These are phyloP conservation scores for Neurospora pannonica DNA, from an alignment of 495 filamentous ascomycete genomes.

Conservation along the genomic window DNA sequence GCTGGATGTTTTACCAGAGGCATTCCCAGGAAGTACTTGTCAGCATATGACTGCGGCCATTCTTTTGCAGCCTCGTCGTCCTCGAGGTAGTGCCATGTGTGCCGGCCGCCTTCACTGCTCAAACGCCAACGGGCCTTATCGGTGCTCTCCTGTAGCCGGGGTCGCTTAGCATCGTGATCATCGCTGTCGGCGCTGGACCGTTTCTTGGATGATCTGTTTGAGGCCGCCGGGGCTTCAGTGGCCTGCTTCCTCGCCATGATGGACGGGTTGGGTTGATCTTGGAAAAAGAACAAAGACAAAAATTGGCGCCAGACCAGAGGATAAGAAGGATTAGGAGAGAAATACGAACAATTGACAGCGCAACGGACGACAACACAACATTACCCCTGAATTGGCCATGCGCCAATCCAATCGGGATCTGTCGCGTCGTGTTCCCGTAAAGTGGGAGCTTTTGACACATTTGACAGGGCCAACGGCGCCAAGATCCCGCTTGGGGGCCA, in stretches of 20 bases:
- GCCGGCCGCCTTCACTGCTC: constrained; percentile 68
- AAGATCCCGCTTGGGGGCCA: background rate
- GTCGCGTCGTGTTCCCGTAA: background rate
- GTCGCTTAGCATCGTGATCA: constrained; percentile 20
- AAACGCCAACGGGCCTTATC: constrained; percentile 80
- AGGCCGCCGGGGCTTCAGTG: background rate
- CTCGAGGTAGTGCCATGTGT: constrained; percentile 90
- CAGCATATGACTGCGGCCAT: constrained; percentile 80
- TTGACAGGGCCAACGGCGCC: background rate
- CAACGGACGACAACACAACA: background rate
- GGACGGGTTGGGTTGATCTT: background rate
- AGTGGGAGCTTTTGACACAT: background rate
- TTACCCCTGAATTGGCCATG: background rate
- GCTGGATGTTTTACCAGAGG: constrained; percentile 24
- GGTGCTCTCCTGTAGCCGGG: constrained; percentile 43
- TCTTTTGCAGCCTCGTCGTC: constrained; percentile 60
- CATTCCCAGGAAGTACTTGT: constrained; percentile 76
- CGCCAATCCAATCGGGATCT: background rate
- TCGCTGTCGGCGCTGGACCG: constrained; percentile 18
- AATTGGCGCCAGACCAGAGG: background rate
- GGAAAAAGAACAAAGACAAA: background rate
- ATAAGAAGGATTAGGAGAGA: background rate
- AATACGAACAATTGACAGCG: background rate
- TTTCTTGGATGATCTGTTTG: constrained; percentile 22
- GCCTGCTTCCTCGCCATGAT: constrained; percentile 14